Evolutionary conservation across 495 filamentous ascomycete species (phyloP).

Genomic region (Penicillium goetzii): DNA sequence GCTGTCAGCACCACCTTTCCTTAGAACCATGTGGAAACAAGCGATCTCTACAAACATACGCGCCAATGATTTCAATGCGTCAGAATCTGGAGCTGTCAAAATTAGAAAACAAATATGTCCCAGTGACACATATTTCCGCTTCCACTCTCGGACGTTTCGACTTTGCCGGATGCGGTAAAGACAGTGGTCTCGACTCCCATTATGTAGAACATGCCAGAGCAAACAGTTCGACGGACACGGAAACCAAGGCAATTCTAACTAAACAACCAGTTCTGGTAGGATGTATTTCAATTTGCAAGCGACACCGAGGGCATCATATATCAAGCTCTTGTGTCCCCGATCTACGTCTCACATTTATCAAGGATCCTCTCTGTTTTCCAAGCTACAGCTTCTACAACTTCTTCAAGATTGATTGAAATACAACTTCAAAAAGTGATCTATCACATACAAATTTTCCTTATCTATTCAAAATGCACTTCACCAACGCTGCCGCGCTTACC

Average conservation of each 20-base stretch:
- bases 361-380: neutral
- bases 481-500: conserved; percentile 21
- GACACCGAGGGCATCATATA: neutral
- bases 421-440: neutral
- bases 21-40: neutral
- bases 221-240: conserved; percentile 9
- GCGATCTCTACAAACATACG: neutral
- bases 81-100: neutral
- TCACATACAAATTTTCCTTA: neutral
- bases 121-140: conserved; percentile 1
- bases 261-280: conserved; percentile 3
- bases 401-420: neutral
- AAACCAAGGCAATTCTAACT: neutral
- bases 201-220: conserved; percentile 5
- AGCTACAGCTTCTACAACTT: neutral
- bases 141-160: neutral
- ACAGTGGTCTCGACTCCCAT: neutral
- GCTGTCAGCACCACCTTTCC: neutral
- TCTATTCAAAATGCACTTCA: conserved; percentile 26
- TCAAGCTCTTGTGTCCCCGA: neutral
- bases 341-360: neutral
- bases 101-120: neutral
- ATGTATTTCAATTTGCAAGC: neutral
- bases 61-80: neutral
- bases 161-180: conserved; percentile 5